Percentiles rank a stretch among this genome's conserved stretches.
These are phyloP conservation scores for Lagenidium sp. DNA, from an alignment of 352 stramenopile genomes.

Conservation along the genomic window DNA sequence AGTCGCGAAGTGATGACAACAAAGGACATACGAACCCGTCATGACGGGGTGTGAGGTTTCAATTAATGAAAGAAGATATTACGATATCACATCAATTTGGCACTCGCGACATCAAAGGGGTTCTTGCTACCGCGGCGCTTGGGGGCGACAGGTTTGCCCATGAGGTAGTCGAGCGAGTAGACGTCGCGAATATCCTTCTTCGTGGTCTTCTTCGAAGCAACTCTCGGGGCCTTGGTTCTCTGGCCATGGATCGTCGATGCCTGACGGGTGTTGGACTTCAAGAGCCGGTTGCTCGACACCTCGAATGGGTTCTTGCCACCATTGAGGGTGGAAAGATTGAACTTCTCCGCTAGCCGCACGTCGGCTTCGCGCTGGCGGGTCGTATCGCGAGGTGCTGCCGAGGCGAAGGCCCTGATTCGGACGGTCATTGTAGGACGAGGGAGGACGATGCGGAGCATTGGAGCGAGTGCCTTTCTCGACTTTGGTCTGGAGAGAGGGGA, in stretches of 20 bases:
- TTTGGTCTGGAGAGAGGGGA: not conserved
- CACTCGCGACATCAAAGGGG: slow-evolving; percentile 54
- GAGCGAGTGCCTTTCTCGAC: not conserved
- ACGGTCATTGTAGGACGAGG: slow-evolving; percentile 1
- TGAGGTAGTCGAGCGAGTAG: slow-evolving; percentile 63
- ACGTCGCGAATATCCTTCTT: slow-evolving; percentile 36
- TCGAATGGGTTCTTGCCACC: slow-evolving; percentile 62
- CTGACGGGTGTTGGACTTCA: slow-evolving; percentile 15
- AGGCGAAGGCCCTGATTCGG: not conserved
- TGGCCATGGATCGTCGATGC: too few species aligned
- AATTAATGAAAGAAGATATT: not conserved
- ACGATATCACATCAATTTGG: slow-evolving; percentile 48
- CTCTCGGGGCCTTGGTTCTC: too few species aligned
- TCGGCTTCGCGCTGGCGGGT: slow-evolving; percentile 1
- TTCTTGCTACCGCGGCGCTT: slow-evolving; percentile 16
- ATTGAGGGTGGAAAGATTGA: slow-evolving; percentile 55
- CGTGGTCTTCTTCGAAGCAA: slow-evolving; percentile 6
- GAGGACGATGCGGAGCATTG: slow-evolving; percentile 8
- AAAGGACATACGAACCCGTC: too few species aligned
- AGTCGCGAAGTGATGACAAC: too few species aligned
- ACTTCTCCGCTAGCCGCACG: slow-evolving; percentile 36
- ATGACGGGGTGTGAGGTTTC: too few species aligned
- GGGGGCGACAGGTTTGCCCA: slow-evolving; percentile 18
- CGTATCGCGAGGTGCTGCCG: too few species aligned
- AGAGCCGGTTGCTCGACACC: slow-evolving; percentile 42